Evolutionary conservation across 805 yeast genomes (phyloP), one percentile per base, ranked within the genome.

Genomic region (Yamadazyma phyllophila): DNA sequence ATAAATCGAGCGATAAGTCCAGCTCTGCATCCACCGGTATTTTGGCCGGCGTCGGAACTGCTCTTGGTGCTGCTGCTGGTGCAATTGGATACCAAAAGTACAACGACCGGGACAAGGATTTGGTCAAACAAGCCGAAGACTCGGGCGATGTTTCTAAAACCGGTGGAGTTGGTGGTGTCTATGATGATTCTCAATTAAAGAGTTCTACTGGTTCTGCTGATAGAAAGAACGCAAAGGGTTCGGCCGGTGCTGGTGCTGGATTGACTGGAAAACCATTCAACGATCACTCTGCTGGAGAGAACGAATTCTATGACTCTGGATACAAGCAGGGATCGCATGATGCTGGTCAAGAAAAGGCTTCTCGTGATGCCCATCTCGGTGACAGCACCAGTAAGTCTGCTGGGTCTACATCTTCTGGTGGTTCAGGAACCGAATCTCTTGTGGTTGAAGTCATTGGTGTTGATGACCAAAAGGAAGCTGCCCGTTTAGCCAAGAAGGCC

Each of bases 381-480:
- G 40, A 26, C 3, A 11, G 17, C 7, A 4, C 31, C 30, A 20
- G 15, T 9, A 17, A 30, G n/a, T 30, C 36, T 3, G 8, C 26
- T 12, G 13, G 4, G 24, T 16, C 42, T 13, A 5, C 39, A 7
- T 13, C 32, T 8, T 9, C 34, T 16, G 38, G 26, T 15, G 20
- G 38, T 7, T 9, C 24, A 41, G 32, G 26, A 15, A 4, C 32
- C 16, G 16, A 12, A n/a, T 13, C 15, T 20, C 34, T 44, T 13
- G 46, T 44, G 12, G 67, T 67, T 16, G 73, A 67, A 48, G 71
- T 67, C 12, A 56, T 67, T 49, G 73, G 71, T 29, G 63, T 62
- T 39, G 50, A 59, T 2, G 67, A 65, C 50, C 56, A 58, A 29
- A 52, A 54, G 15, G 48, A 51, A 17, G 71, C 71, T 4, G 60